Base-by-base conservation (phyloP, 768 basidiomycete species). In the Kondoa malvinella region DNA sequence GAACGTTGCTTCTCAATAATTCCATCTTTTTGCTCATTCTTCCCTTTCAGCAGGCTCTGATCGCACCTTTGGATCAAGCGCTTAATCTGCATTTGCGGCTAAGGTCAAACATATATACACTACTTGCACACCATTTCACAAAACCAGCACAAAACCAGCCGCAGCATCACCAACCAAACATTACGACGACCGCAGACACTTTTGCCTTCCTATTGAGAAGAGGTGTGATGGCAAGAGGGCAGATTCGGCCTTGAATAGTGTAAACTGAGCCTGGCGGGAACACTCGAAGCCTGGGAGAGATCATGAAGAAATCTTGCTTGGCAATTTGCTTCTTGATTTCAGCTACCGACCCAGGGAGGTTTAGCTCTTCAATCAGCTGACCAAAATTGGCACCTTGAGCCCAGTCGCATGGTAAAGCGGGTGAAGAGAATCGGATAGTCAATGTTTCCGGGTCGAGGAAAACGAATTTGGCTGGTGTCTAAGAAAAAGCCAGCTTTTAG, bases 381-480 rank as follows among this genome's bases (percentile, higher is more conserved):
- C n/a, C n/a, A 25, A 59, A 59, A 29, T 59, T 59, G 57, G 57
- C 57, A 4, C 57, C 57, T 59, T 59, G 57, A 8, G 4, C 57
- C 8, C 25, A 59, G 57, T 59, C 8, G 57, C 12, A 21, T 4
- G 57, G 57, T 4, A 59, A 25, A 29, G 57, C n/a, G 4, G 57
- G 57, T 4, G 57, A 59, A 12, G 57, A 59, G 57, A 59, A 59
- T 8, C 4, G 57, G n/a, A 59, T 59, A 4, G 12, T 59, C n/a
- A 21, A 21, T 29, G 57, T 25, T 25, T 21, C 14, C 25, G 50
- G 57, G n/a, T 59, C 57, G n/a, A 4, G 30, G 25, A 59, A 8
- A 29, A 8, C 12, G 25, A 59, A 59, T 4, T 25, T 4, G 57
- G 8, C 8, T 29, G 30, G 57, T 21, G 25, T 25, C 57, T 59